These are phyloP conservation scores for Helianthus tuberosus DNA, from an alignment of 129 eudicot genomes.

Conservation along the genomic window DNA sequence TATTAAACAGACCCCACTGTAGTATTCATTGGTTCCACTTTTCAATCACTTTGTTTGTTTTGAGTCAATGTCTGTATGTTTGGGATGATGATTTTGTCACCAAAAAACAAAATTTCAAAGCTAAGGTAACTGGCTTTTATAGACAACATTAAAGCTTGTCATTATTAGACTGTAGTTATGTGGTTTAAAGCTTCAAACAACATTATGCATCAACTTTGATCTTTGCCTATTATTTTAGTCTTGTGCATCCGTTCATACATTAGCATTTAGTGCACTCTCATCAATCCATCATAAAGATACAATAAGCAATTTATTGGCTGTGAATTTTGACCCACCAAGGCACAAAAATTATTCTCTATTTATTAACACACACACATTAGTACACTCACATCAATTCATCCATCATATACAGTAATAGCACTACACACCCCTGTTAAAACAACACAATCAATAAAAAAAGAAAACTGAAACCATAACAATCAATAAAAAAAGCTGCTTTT, in stretches of 20 bases:
- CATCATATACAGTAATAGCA: not conserved
- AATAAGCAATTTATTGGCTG: not conserved
- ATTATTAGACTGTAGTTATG: too few species aligned
- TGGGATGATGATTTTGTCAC: too few species aligned
- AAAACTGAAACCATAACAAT: constrained; percentile 18
- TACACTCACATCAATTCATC: not conserved
- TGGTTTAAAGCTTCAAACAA: too few species aligned
- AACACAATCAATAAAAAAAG: not conserved
- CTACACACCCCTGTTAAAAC: not conserved
- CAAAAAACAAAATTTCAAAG: too few species aligned
- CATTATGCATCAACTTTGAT: too few species aligned
- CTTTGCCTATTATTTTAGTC: too few species aligned
- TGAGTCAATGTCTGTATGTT: too few species aligned
- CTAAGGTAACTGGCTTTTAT: too few species aligned
- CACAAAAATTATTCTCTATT: not conserved
- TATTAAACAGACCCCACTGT: too few species aligned
- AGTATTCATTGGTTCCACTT: not conserved
- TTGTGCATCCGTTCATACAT: too few species aligned
- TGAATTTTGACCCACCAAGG: not conserved
- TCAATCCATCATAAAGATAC: not conserved
- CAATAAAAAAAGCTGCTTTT: constrained; percentile 28
- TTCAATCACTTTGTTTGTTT: not conserved
- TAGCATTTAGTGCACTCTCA: too few species aligned
- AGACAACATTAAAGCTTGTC: too few species aligned
- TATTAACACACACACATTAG: not conserved